A percentile compares a stretch with the other conserved stretches of the same genome.
phyloP scores from a whole-genome alignment of 2,329 filamentous ascomycete genomes.

The Endothia cerciana region DNA sequence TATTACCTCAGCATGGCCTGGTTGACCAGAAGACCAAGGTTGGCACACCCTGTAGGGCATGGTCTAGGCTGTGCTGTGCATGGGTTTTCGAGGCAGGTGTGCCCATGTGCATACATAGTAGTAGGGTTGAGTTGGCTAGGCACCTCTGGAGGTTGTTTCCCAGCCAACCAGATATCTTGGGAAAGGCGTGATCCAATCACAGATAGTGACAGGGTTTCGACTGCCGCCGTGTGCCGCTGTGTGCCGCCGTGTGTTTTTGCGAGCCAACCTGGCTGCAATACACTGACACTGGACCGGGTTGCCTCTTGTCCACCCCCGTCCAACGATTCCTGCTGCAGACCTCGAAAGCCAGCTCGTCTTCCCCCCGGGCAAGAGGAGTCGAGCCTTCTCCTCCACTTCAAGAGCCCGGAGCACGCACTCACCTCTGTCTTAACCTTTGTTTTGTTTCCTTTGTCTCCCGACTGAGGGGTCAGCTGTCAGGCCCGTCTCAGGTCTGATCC shows the following conservation, averaged over 20 bases:
- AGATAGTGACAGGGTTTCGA: background rate
- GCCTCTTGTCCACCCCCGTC: background rate
- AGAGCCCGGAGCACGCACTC: background rate
- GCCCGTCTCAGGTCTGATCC: background rate
- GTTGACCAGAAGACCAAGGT: background rate
- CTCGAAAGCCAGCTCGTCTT: constrained; percentile 1
- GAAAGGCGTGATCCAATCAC: constrained; percentile 2
- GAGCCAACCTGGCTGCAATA: background rate
- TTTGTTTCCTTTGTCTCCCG: background rate
- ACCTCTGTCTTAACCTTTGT: background rate
- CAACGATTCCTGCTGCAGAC: background rate
- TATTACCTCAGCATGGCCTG: background rate
- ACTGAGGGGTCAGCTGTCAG: background rate
- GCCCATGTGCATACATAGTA: background rate
- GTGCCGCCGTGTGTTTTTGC: constrained; percentile 2
- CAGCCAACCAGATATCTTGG: background rate
- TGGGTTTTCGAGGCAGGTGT: background rate
- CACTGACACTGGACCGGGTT: background rate
- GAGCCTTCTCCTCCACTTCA: background rate
- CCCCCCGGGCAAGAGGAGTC: background rate
- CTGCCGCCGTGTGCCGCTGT: background rate
- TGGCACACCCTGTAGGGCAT: too few relatives aligned
- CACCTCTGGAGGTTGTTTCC: background rate
- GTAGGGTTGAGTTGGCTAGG: background rate
- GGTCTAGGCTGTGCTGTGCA: too few relatives aligned